Percentiles rank a stretch among this genome's conserved stretches.
These are phyloP conservation scores for Trichoderma asperelloides DNA, from an alignment of 495 filamentous ascomycete species.

Conservation along the genomic window DNA sequence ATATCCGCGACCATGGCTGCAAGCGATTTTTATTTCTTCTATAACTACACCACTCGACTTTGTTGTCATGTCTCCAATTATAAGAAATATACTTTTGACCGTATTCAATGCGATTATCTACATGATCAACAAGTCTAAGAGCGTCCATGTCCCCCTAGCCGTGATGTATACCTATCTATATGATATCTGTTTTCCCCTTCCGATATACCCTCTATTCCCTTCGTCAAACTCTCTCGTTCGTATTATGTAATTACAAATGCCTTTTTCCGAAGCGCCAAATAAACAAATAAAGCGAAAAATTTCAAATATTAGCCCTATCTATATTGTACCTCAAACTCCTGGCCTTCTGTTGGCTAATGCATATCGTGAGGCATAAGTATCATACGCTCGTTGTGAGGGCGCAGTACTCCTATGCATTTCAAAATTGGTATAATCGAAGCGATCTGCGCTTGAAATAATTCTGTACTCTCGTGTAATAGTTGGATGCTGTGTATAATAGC, in stretches of 20 bases:
- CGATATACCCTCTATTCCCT: too few relatives aligned
- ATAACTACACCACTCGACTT: slow-evolving; percentile 3
- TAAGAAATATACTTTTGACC: background rate
- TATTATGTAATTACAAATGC: background rate
- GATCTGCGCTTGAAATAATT: background rate
- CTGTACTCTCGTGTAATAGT: background rate
- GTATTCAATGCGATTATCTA: background rate
- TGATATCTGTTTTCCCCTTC: too few relatives aligned
- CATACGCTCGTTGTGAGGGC: background rate
- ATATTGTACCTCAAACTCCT: background rate
- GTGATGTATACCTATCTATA: too few relatives aligned
- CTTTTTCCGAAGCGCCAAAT: background rate
- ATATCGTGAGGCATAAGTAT: background rate
- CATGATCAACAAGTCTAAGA: background rate
- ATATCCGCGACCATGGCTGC: background rate
- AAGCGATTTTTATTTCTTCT: background rate
- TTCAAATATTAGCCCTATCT: background rate
- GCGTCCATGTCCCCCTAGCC: too few relatives aligned
- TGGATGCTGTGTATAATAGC: background rate
- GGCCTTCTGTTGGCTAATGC: background rate
- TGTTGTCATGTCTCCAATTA: background rate
- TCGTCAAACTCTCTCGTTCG: background rate
- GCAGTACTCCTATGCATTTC: background rate
- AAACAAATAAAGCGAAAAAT: background rate
- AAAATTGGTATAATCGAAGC: background rate